These are phyloP conservation scores for Melanomma pulvis-pyrius DNA, from an alignment of 495 filamentous ascomycete genomes.

Conservation along the genomic window DNA sequence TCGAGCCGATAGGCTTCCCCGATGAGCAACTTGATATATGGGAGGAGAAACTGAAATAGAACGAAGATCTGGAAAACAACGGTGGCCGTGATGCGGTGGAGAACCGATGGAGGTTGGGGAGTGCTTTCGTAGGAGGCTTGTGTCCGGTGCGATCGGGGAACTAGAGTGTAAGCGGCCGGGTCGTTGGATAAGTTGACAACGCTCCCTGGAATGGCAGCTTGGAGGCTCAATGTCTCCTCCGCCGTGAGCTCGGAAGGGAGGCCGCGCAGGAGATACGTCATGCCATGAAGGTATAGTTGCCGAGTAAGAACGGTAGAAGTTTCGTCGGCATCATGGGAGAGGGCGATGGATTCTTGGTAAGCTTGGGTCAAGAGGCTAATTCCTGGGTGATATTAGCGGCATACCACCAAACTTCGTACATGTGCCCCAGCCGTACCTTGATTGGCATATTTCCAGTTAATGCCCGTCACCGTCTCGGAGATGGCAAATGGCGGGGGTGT, in stretches of 20 bases:
- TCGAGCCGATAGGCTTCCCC: slow-evolving; percentile 61
- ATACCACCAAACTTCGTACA: neutral
- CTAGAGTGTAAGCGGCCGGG: slow-evolving; percentile 46
- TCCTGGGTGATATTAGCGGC: slow-evolving; percentile 37
- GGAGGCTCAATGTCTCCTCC: slow-evolving; percentile 52
- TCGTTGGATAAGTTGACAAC: slow-evolving; percentile 22
- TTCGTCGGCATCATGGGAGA: slow-evolving; percentile 36
- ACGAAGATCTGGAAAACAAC: slow-evolving; percentile 61
- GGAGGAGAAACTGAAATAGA: slow-evolving; percentile 58
- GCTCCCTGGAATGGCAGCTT: slow-evolving; percentile 50
- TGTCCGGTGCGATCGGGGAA: slow-evolving; percentile 8
- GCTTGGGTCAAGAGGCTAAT: slow-evolving; percentile 46
- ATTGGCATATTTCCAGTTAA: slow-evolving; percentile 53
- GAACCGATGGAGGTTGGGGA: slow-evolving; percentile 48
- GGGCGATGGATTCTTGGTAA: slow-evolving; percentile 43
- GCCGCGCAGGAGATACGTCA: slow-evolving; percentile 67
- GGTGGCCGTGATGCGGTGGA: slow-evolving; percentile 62
- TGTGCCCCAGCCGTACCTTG: slow-evolving; percentile 42
- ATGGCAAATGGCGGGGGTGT: slow-evolving; percentile 17
- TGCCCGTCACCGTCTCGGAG: slow-evolving; percentile 43
- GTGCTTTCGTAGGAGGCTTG: slow-evolving; percentile 2
- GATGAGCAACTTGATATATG: slow-evolving; percentile 60
- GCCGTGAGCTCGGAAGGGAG: slow-evolving; percentile 62
- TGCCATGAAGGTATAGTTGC: slow-evolving; percentile 67
- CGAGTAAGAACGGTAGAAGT: slow-evolving; percentile 52